Base-by-base conservation (phyloP, 805 yeast species). In the Candida coleopterorum region DNA sequence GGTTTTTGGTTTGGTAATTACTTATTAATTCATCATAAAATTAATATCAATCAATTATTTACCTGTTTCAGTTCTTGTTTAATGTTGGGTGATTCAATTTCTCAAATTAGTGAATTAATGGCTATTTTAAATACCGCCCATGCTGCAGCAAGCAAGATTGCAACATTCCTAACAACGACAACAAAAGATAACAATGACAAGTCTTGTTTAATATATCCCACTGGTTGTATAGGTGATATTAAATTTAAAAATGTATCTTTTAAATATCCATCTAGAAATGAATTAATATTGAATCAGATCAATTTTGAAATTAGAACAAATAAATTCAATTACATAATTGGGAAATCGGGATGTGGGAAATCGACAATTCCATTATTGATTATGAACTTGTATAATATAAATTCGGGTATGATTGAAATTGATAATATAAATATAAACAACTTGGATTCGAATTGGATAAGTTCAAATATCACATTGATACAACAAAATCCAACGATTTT, bases 281-380 rank as follows among this genome's bases (percentile, higher is more conserved):
- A 57, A 1, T 57, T 60, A 2, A 77, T 76, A 0, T 52, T 93
- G 11, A 56, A 69, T 0, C 48, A 71, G 32, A 62, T 82, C 1
- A 50, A 56, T n/a, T 39, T 83, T 18, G 45, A 47, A 25, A 18
- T 51, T 8, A 38, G 38, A 33, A 55, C 74, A 0, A 68, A 73
- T 1, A 45, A 60, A 22, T 51, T 74, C 6, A 76, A 81, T 1
- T 90, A 76, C 48, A 58, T 93, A 4, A 74, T 93, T 28, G 99
- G 99, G 1, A 69, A 72, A 42, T 88, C 97, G 0, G 99, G 99
- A 0, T 80, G 89, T 0, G 98, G 98, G 0, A 93, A 93, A 55
- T 90, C 97, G 0, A 83, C 97, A 0, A 42, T 93, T 2, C 74
- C 82, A 0, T 72, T 72, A 25, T 54, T 93, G 2, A 47, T 93